Percentiles rank a stretch among this genome's conserved stretches.
Conservation (phyloP, 192 early-diverging fungal species). For the Allomyces macrogynus region DNA sequence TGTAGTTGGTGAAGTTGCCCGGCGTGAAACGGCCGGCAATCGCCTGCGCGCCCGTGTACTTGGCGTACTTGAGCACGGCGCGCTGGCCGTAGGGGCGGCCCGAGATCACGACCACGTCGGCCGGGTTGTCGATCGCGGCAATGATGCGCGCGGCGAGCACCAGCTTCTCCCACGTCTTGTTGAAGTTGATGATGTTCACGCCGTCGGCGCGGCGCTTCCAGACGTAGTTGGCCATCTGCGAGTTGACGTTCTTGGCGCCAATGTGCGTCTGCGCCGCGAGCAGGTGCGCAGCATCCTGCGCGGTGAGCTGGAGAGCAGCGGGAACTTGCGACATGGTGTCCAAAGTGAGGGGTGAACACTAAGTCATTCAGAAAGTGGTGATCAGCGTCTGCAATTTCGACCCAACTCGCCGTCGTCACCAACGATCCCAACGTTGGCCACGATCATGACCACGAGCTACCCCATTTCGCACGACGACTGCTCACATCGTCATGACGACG, state of each 20-base stretch:
- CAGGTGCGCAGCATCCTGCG: conserved; percentile 84
- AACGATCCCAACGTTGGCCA: too few relatives aligned
- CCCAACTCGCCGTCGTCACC: too few relatives aligned
- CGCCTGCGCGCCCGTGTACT: conserved; percentile 95
- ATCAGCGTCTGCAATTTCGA: too few relatives aligned
- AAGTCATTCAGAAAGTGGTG: too few relatives aligned
- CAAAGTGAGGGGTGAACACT: not conserved
- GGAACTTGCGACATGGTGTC: conserved; percentile 34
- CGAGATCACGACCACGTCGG: conserved; percentile 93
- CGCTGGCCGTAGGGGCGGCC: conserved; percentile 94
- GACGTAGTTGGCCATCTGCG: conserved; percentile 87
- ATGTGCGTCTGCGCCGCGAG: conserved; percentile 94
- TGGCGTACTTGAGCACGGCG: conserved; percentile 95
- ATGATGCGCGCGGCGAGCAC: conserved; percentile 97
- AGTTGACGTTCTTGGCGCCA: conserved; percentile 93
- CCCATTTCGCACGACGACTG: too few relatives aligned
- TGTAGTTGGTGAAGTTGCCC: conserved; percentile 99
- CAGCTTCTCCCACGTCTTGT: conserved; percentile 99
- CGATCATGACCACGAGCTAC: too few relatives aligned
- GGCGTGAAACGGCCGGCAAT: conserved; percentile 99
- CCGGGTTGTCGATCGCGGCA: conserved; percentile 94
- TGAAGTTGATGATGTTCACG: conserved; percentile 96
- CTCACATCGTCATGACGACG: too few relatives aligned
- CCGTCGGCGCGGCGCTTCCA: conserved; percentile 94
- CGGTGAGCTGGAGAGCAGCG: conserved; percentile 51